Evolutionary conservation across 805 yeast species (phyloP), one percentile per base, ranked within the genome.

Genomic region (Gaillardinia entomophila): DNA sequence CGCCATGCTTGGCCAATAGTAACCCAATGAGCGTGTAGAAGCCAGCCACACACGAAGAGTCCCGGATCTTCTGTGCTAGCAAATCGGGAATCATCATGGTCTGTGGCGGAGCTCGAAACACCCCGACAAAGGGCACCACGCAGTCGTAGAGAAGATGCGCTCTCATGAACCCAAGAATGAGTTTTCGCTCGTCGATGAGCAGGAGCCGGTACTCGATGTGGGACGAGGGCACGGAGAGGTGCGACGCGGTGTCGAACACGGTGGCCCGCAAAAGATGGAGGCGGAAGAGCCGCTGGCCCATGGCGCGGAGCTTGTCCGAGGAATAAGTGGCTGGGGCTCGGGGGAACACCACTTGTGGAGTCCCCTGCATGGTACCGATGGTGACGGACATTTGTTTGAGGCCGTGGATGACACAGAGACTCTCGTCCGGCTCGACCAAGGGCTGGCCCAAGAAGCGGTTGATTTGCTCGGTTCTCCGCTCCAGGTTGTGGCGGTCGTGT

Each of bases 1-100:
- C 41, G 12, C 57, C 64, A 31, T 42, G 60, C 38, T 58, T 61
- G 7, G 45, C 32, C 12, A 45, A 41, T 13, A 63, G 30, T 12
- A 66, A 22, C 2, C 72, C 72, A 4, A 64, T 39, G 55, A 66
- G 41, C 6, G 66, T 53, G 40, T 56, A 56, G 32, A 66, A 66
- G 30, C 65, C 53, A 2, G 62, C 67, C 12, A 62, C 44, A n/a
- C 49, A 36, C 1, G 66, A 46, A 12, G 39, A 34, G 16, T 51
- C 51, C 16, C 33, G 38, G 5, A 55, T 51, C n/a, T n/a, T n/a
- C n/a, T n/a, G n/a, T n/a, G n/a, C n/a, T n/a, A n/a, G n/a, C n/a
- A n/a, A n/a, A n/a, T n/a, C n/a, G n/a, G n/a, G n/a, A n/a, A n/a
- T n/a, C n/a, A n/a, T n/a, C n/a, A n/a, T n/a, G n/a, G n/a, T n/a